These are phyloP conservation scores for Gigaspora rosea DNA, from an alignment of 192 early-diverging fungal genomes.

Conservation along the genomic window DNA sequence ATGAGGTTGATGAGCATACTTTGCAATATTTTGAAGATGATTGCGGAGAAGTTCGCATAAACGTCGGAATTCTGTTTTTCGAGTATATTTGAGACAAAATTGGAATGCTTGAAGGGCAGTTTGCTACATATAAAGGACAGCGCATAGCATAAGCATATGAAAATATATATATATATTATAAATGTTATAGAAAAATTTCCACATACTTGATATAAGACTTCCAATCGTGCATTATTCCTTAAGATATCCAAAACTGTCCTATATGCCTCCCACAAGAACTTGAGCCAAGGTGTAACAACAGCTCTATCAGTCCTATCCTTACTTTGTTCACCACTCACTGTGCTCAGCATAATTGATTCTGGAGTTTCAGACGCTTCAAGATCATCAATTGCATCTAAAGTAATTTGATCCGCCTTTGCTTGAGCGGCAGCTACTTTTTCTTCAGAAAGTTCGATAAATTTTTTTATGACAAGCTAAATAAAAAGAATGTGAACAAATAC, in stretches of 20 bases:
- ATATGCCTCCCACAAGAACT: conserved; percentile 99
- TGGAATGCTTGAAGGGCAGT: conserved; percentile 92
- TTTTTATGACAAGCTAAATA: conserved; percentile 73
- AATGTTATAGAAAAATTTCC: background rate
- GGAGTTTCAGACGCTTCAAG: conserved; percentile 96
- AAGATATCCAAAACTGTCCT: conserved; percentile 95
- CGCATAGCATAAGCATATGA: background rate
- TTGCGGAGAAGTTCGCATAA: conserved; percentile 96
- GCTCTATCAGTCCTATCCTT: conserved; percentile 97
- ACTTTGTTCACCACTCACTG: conserved; percentile 90
- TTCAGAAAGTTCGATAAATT: conserved; percentile 86
- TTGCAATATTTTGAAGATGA: conserved; percentile 88
- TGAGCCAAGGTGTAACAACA: conserved; percentile 98
- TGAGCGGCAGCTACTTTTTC: conserved; percentile 89
- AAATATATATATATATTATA: no score
- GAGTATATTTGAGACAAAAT: conserved; percentile 92
- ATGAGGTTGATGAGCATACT: conserved; percentile 90
- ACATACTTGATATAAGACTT: conserved; percentile 84
- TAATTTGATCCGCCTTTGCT: conserved; percentile 87
- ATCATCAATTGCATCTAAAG: conserved; percentile 84
- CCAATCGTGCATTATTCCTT: conserved; percentile 94
- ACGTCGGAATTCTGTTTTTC: conserved; percentile 98
- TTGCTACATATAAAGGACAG: background rate
- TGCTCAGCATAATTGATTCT: conserved; percentile 94
- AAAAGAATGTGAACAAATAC: no score